Evolutionary conservation across 139 green algal genomes (phyloP), one percentile per base, ranked within the genome.

Genomic region (Mesotaenium endlicherianum): DNA sequence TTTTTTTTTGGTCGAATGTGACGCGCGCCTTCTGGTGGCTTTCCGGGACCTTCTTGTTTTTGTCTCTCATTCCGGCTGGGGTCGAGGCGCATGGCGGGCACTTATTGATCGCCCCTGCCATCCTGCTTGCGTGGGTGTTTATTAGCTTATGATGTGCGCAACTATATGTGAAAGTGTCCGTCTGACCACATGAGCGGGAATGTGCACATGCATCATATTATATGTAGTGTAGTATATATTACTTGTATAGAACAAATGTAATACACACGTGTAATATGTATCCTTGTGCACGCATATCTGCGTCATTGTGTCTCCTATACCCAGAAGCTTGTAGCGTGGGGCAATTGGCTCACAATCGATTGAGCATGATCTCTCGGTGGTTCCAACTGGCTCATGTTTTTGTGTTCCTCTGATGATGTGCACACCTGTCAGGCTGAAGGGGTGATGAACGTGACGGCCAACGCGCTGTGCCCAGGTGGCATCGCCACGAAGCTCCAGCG

Each of bases 401-500:
- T 64, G 20, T 64, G 53, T 64, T 64, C 26, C 26, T 64, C 53
- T 64, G 20, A 64, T 64, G 53, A 64, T 34, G 53, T 64, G 53
- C 26, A 34, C 26, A 64, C 20, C 26, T 64, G 8, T n/a, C 70
- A 78, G 70, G 70, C 70, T n/a, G 70, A 78, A 14, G 70, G 70
- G 26, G 70, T 78, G 70, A 78, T 31, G 55, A 86, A 77, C 69
- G 31, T 92, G 17, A 92, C 89, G 43, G 90, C 80, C 30, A 97
- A 97, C 87, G 70, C 84, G 26, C 84, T 97, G 47, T 93, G 96
- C 86, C 94, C 94, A 0, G 94, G 94, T 0, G 90, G 95, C 0
- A 94, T 97, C 3, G 75, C 86, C n/a, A 97, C 94, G 0, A 93
- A 97, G 84, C 90, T 97, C 16, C 59, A 64, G 1, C 83, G 93